Base-by-base conservation (phyloP, 1,284 basidiomycete species). In the Sporisorium scitamineum region DNA sequence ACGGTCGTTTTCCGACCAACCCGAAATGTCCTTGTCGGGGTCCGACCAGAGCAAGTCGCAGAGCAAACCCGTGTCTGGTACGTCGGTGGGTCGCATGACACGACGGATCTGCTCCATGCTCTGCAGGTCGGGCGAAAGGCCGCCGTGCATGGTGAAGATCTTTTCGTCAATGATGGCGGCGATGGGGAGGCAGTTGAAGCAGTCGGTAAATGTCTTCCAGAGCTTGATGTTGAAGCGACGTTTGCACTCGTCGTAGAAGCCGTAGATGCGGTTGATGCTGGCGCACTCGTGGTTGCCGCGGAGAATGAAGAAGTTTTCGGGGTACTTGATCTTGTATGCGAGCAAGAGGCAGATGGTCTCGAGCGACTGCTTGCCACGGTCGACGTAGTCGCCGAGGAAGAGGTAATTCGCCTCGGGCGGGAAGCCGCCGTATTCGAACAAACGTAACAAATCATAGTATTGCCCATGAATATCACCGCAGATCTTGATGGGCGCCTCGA, bases 31-130 rank as follows among this genome's bases (percentile, higher is more conserved):
- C 88, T 99, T 98, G 89, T 98, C 96, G 47, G 96, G 96, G 88
- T 99, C 96, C 66, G 96, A 98, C 96, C 96, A 99, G 80, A 99
- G 88, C 67, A 99, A 89, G 87, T 99, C 96, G 86, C 95, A 98
- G 51, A 99, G 90, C 61, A 98, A 89, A 93, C 95, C 95, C 76
- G 95, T 97, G 88, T 99, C 96, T 75, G 97, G 96, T 60, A 99
- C 96, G 87, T 99, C 96, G 67, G 96, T 99, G 42, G 96, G 97
- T 88, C 96, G 90, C 96, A 98, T 98, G 55, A 99, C 95, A 86
- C 96, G 90, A 86, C 97, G 90, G 89, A 99, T 99, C 89, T 99
- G 95, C 87, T 99, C 96, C 96, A 99, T 99, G 84, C 93, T 94
- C 89, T 98, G 95, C 76, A 99, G 89, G 88, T 98, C 95, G 55